phyloP scores from a whole-genome alignment of 441 rosid species.

The Monsonia emarginata region DNA sequence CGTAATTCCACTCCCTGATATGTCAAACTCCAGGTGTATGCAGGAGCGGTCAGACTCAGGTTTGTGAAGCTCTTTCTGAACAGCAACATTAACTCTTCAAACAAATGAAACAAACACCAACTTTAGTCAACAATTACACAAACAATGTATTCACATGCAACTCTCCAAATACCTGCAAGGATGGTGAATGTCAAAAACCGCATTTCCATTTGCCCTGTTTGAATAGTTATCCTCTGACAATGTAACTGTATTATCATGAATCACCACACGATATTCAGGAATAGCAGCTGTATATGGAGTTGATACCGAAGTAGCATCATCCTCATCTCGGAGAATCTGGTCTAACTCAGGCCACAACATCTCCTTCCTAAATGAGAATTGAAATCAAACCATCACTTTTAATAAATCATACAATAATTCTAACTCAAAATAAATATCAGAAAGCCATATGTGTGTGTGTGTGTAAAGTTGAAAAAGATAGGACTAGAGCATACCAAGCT shows the following conservation, averaged over 20 bases:
- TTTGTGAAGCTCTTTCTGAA: conserved; percentile 75
- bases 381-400: neutral
- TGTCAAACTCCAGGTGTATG: conserved; percentile 83
- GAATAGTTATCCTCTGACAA: conserved; percentile 28
- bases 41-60: conserved; percentile 86
- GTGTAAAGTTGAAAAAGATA: too few species aligned
- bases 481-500: conserved; percentile 45
- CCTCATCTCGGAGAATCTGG: conserved; percentile 61
- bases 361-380: conserved; percentile 47
- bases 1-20: conserved; percentile 57
- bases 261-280: conserved; percentile 55
- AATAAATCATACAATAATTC: neutral
- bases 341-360: conserved; percentile 76
- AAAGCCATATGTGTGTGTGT: too few species aligned
- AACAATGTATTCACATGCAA: neutral
- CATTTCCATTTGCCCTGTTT: conserved; percentile 48
- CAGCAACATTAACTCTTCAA: conserved; percentile 66
- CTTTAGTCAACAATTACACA: neutral
- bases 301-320: conserved; percentile 45
- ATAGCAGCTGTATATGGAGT: conserved; percentile 69
- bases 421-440: too few species aligned
- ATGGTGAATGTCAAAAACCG: conserved; percentile 60
- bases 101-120: conserved; percentile 6
- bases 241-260: conserved; percentile 40
- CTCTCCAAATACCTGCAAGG: conserved; percentile 59